Conservation (phyloP, 2,329 filamentous ascomycete species). For the Colletotrichum sp. region DNA sequence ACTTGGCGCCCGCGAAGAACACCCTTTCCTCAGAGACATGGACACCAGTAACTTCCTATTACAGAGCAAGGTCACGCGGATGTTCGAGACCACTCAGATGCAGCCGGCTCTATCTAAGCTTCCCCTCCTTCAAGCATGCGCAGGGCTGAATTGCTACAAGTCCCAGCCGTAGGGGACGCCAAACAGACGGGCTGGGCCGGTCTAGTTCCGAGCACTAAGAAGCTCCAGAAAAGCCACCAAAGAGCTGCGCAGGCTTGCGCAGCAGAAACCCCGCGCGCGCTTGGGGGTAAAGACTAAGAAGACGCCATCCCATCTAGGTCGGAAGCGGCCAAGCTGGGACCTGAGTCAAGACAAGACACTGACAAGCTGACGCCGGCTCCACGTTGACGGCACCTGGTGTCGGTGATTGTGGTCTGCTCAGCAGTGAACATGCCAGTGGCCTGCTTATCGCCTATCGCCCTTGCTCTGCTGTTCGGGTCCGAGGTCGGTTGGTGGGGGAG, state of each 20-base stretch:
- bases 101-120: neutral
- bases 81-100: neutral
- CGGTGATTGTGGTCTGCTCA: neutral
- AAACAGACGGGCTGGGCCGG: neutral
- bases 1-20: neutral
- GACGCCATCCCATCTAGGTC: neutral
- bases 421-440: neutral
- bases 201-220: neutral
- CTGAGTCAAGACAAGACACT: neutral
- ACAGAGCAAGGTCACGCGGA: neutral
- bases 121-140: neutral
- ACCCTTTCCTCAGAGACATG: neutral
- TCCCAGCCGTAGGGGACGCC: neutral
- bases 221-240: neutral
- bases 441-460: neutral
- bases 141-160: neutral
- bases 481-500: neutral
- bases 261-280: neutral
- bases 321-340: neutral
- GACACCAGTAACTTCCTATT: neutral
- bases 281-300: neutral
- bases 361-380: neutral
- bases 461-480: neutral
- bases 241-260: neutral
- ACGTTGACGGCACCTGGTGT: neutral